Conservation (phyloP, 805 yeast species). For the Ogataea degrootiae region DNA sequence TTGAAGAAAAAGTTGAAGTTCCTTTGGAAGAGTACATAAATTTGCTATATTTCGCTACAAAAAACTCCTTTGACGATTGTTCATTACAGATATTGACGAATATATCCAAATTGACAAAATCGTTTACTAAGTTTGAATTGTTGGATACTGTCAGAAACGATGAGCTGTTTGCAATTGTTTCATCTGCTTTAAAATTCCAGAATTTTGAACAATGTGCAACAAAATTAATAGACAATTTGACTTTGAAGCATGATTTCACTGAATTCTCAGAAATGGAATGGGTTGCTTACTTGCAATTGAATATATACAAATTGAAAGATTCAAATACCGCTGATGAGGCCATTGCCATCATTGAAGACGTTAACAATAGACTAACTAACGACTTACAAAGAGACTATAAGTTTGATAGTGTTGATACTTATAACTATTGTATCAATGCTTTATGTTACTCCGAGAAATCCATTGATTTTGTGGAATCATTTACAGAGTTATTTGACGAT, state of each 20-base stretch:
- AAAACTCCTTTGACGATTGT: slow-evolving; percentile 24
- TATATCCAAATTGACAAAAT: slow-evolving; percentile 11
- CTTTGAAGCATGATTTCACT: slow-evolving; percentile 2
- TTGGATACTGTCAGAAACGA: slow-evolving; percentile 19
- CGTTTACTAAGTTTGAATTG: neutral
- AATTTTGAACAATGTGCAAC: slow-evolving; percentile 12
- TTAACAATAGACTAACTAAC: slow-evolving; percentile 11
- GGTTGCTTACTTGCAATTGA: slow-evolving; percentile 22
- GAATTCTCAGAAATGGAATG: slow-evolving; percentile 20
- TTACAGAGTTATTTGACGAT: slow-evolving; percentile 27
- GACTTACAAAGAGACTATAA: slow-evolving; percentile 12
- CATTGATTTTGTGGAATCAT: slow-evolving; percentile 18
- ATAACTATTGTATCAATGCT: slow-evolving; percentile 22
- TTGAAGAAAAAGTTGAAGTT: slow-evolving; percentile 12
- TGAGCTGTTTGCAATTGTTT: slow-evolving; percentile 23
- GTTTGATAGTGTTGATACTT: slow-evolving; percentile 20
- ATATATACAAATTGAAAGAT: slow-evolving; percentile 11
- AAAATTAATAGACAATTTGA: slow-evolving; percentile 13
- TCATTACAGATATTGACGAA: slow-evolving; percentile 17
- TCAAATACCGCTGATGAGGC: slow-evolving; percentile 23
- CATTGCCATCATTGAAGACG: slow-evolving; percentile 28
- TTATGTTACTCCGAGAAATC: slow-evolving; percentile 27
- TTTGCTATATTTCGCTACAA: slow-evolving; percentile 26
- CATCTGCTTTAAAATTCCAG: slow-evolving; percentile 21
- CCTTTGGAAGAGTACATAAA: slow-evolving; percentile 26